These are phyloP conservation scores for Schwanniomyces etchellsii DNA, from an alignment of 1,139 yeast species.

Conservation along the genomic window DNA sequence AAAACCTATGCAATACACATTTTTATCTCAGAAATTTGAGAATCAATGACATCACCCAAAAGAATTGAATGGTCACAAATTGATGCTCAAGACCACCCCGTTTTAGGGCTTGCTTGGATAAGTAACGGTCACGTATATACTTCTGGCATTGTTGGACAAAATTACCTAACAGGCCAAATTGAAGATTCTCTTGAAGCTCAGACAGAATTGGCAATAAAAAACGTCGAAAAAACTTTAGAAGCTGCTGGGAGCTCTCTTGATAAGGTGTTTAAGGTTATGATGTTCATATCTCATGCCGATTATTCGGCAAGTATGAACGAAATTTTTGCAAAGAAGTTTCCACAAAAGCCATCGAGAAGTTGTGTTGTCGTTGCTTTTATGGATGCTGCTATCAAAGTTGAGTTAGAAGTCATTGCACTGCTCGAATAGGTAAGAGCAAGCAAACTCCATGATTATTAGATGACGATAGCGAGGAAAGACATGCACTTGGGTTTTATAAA, in stretches of 20 bases:
- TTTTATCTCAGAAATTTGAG: too few species aligned
- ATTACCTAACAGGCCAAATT: constrained; percentile 26
- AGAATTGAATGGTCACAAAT: constrained; percentile 36
- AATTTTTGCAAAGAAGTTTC: constrained; percentile 42
- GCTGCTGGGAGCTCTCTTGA: constrained; percentile 46
- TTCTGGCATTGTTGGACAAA: constrained; percentile 32
- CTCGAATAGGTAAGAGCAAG: too few species aligned
- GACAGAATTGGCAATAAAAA: constrained; percentile 40
- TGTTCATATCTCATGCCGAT: constrained; percentile 42
- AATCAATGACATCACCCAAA: too few species aligned
- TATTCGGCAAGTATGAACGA: constrained; percentile 42
- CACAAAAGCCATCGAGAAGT: constrained; percentile 50
- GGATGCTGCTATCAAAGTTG: constrained; percentile 31
- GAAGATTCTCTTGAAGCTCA: constrained; percentile 39
- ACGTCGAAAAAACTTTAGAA: constrained; percentile 38
- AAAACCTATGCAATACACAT: too few species aligned
- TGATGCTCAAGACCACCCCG: constrained; percentile 29
- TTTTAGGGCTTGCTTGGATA: constrained; percentile 43
- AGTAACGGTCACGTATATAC: constrained; percentile 49
- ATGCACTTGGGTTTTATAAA: too few species aligned
- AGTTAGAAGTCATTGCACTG: constrained; percentile 31
- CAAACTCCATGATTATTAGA: too few species aligned
- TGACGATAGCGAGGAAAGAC: too few species aligned
- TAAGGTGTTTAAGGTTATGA: constrained; percentile 46
- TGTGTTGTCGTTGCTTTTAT: constrained; percentile 41